These are phyloP conservation scores for Neurospora cerealis DNA, from an alignment of 495 filamentous ascomycete genomes.

Conservation along the genomic window DNA sequence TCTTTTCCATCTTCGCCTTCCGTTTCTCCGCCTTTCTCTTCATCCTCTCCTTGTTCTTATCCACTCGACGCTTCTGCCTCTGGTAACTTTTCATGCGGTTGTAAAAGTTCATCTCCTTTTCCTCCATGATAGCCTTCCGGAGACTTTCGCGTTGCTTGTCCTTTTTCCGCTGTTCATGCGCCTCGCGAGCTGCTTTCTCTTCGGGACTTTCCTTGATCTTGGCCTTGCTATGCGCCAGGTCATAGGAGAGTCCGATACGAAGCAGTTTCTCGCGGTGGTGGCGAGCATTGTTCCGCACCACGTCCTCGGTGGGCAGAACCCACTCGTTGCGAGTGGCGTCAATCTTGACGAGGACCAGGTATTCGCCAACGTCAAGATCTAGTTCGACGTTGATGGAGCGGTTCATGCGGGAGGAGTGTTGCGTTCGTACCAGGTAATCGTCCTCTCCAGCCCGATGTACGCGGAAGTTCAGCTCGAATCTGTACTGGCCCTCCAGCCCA, in stretches of 20 bases:
- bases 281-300: constrained; percentile 52
- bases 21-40: constrained; percentile 22
- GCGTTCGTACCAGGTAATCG: constrained; percentile 77
- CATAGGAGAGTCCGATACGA: constrained; percentile 71
- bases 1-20: constrained; percentile 11
- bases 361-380: constrained; percentile 70
- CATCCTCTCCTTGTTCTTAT: constrained; percentile 13
- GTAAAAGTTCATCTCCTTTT: constrained; percentile 13
- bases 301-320: constrained; percentile 52
- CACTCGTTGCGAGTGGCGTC: constrained; percentile 50
- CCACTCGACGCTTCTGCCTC: constrained; percentile 5
- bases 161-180: constrained; percentile 27
- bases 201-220: constrained; percentile 54
- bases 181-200: constrained; percentile 45
- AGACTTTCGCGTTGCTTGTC: constrained; percentile 42
- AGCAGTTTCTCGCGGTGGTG: constrained; percentile 69
- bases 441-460: constrained; percentile 71
- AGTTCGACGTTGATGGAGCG: constrained; percentile 79
- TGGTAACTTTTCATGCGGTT: constrained; percentile 1
- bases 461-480: constrained; percentile 68
- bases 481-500: constrained; percentile 75
- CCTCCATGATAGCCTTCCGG: constrained; percentile 17
- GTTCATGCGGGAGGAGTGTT: constrained; percentile 56
- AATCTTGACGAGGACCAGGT: constrained; percentile 70
- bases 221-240: constrained; percentile 74